A percentile compares a stretch with the other conserved stretches of the same genome.
These are phyloP conservation scores for Plasmodium reichenowi DNA, from an alignment of 169 alveolate species.

Conservation along the genomic window DNA sequence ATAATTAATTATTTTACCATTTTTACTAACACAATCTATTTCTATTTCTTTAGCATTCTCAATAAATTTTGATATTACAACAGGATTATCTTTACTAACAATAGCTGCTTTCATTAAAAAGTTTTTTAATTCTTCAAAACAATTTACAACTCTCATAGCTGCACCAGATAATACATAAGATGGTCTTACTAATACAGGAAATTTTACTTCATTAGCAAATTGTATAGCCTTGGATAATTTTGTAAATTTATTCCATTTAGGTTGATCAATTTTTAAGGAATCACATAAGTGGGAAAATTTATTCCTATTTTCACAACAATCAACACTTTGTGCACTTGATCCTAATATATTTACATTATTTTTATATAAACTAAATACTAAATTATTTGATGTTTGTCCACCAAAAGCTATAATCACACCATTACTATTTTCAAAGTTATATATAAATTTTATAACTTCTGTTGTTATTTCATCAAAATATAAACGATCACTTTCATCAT, in stretches of 20 bases:
- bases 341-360: slow-evolving; percentile 86
- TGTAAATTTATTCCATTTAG: slow-evolving; percentile 91
- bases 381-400: slow-evolving; percentile 93
- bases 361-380: slow-evolving; percentile 83
- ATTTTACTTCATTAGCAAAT: slow-evolving; percentile 81
- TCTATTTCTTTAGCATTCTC: slow-evolving; percentile 90
- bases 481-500: slow-evolving; percentile 90
- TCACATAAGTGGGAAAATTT: slow-evolving; percentile 90
- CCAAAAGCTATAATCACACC: slow-evolving; percentile 91
- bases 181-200: slow-evolving; percentile 93
- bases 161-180: slow-evolving; percentile 93
- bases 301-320: slow-evolving; percentile 90
- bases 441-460: slow-evolving; percentile 84
- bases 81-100: slow-evolving; percentile 91
- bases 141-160: slow-evolving; percentile 90
- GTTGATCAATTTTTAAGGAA: slow-evolving; percentile 91
- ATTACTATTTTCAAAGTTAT: slow-evolving; percentile 83
- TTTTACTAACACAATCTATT: slow-evolving; percentile 89
- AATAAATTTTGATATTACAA: slow-evolving; percentile 90
- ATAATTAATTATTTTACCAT: slow-evolving; percentile 88
- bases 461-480: slow-evolving; percentile 89
- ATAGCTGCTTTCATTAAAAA: slow-evolving; percentile 89
- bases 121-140: slow-evolving; percentile 84
- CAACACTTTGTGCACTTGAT: slow-evolving; percentile 91
- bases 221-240: slow-evolving; percentile 81